Evolutionary conservation across 225 moss, liverwort and hornwort genomes (phyloP).

Genomic region (Thuidium tamariscinum): DNA sequence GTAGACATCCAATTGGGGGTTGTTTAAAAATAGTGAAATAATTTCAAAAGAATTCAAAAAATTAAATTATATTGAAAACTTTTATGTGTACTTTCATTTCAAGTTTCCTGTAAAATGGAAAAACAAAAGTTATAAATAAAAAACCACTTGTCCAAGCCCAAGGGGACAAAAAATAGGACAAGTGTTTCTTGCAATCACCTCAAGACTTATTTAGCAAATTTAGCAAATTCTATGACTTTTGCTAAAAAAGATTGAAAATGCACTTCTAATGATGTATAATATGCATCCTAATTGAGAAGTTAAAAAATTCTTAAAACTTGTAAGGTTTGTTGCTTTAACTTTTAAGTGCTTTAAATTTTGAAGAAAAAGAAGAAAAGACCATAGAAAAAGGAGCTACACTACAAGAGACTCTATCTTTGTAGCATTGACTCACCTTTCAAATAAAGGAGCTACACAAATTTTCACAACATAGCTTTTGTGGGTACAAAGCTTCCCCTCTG

Average conservation of each 20-base stretch:
- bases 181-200: too few species aligned
- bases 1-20: too few species aligned
- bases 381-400: neutral
- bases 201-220: neutral
- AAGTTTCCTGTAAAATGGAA: too few species aligned
- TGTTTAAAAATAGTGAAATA: too few species aligned
- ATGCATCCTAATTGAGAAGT: neutral
- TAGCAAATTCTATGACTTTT: neutral
- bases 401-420: neutral
- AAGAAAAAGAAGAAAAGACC: neutral
- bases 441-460: neutral
- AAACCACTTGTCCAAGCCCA: too few species aligned
- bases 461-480: accelerated
- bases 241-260: neutral
- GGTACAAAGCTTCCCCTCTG: neutral
- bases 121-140: too few species aligned
- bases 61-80: too few species aligned
- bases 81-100: too few species aligned
- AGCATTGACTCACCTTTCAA: neutral
- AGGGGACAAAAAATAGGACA: too few species aligned
- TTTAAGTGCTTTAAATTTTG: neutral
- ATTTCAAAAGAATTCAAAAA: too few species aligned
- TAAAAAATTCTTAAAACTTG: neutral
- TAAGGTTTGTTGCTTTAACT: neutral
- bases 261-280: neutral